Evolutionary conservation across 352 stramenopile genomes (phyloP).

Genomic region (Pythium graminicola): DNA sequence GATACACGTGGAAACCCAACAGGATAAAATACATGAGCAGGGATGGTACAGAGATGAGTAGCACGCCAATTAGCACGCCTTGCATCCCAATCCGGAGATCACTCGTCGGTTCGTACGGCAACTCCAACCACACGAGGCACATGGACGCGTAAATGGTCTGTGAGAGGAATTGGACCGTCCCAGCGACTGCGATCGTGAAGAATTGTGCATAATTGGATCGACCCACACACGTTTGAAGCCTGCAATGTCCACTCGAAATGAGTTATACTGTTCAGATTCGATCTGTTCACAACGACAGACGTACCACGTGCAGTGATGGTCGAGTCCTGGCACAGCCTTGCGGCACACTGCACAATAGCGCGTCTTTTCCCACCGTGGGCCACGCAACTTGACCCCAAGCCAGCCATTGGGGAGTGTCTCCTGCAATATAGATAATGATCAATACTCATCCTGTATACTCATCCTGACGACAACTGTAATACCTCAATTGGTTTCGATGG

Average conservation of each 20-base stretch:
- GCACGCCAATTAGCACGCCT: constrained; percentile 37
- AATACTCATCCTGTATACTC: too few relatives aligned
- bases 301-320: constrained; percentile 85
- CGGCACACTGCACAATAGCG: constrained; percentile 75
- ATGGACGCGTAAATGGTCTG: constrained; percentile 47
- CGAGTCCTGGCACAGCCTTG: constrained; percentile 69
- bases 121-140: constrained; percentile 53
- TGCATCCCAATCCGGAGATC: constrained; percentile 32
- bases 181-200: constrained; percentile 71
- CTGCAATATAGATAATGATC: neutral
- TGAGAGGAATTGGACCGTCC: constrained; percentile 57
- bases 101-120: constrained; percentile 25
- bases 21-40: constrained; percentile 84
- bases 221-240: constrained; percentile 81
- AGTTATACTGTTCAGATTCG: neutral
- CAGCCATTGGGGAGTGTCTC: constrained; percentile 43
- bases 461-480: constrained; percentile 12
- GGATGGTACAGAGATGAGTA: constrained; percentile 69
- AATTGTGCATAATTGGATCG: constrained; percentile 84
- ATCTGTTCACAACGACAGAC: neutral
- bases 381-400: constrained; percentile 61
- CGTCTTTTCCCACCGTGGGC: constrained; percentile 70
- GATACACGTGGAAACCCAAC: constrained; percentile 73
- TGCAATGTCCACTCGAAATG: constrained; percentile 8
- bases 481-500: constrained; percentile 38